phyloP scores from a whole-genome alignment of 1,284 basidiomycete genomes.

The Ceratobasidium sp. region DNA sequence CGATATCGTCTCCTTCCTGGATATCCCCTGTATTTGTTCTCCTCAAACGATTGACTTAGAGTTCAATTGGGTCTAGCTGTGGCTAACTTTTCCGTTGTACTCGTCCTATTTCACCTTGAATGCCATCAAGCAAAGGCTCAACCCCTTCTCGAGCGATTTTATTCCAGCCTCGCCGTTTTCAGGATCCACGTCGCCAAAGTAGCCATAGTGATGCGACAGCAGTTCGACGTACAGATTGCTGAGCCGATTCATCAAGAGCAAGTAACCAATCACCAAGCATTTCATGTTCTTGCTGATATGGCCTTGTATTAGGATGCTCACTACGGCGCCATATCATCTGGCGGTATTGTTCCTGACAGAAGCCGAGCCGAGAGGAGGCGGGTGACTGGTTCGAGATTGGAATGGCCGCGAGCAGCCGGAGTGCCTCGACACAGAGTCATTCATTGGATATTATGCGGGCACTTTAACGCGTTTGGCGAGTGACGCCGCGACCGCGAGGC shows the following conservation, averaged over 20 bases:
- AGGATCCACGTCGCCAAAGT: background rate
- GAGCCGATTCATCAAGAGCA: background rate
- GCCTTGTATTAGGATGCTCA: background rate
- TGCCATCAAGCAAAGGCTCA: background rate
- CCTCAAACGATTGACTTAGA: background rate
- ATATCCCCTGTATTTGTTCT: too few relatives aligned
- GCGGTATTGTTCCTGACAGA: constrained; percentile 1
- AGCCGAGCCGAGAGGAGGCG: background rate
- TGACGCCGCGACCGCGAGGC: background rate
- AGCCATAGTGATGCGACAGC: too few relatives aligned
- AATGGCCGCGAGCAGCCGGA: background rate
- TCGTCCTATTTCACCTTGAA: constrained; percentile 4
- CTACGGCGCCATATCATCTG: background rate
- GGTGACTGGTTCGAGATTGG: background rate
- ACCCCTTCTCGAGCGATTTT: background rate
- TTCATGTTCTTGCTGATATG: background rate
- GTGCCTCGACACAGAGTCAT: background rate
- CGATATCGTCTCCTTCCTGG: too few relatives aligned
- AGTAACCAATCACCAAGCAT: too few relatives aligned
- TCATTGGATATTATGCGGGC: background rate
- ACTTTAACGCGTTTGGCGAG: background rate
- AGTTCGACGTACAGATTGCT: background rate
- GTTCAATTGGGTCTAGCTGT: background rate
- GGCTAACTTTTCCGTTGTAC: background rate
- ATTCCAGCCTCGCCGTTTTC: background rate